Conservation (phyloP, 768 basidiomycete species). For the Dioszegia hungarica region DNA sequence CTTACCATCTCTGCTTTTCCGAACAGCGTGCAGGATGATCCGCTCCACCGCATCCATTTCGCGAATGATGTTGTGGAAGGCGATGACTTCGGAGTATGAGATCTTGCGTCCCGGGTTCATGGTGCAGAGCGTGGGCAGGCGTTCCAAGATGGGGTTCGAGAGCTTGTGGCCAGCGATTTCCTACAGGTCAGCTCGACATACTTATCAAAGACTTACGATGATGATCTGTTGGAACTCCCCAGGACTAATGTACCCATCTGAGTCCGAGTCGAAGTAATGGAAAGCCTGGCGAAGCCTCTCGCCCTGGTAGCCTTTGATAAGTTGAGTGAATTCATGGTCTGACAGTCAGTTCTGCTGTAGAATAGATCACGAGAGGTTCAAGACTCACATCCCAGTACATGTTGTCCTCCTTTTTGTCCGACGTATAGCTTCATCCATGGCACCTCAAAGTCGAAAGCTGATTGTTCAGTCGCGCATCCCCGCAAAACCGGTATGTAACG, state of each 20-base stretch:
- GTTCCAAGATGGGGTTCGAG: conserved; percentile 84
- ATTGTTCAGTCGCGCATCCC: neutral
- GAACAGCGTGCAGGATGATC: conserved; percentile 82
- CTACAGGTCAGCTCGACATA: conserved; percentile 38
- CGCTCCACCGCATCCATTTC: conserved; percentile 98
- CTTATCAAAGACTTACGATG: conserved; percentile 46
- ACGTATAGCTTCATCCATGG: conserved; percentile 96
- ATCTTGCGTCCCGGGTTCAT: conserved; percentile 83
- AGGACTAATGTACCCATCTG: conserved; percentile 88
- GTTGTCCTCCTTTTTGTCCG: conserved; percentile 83
- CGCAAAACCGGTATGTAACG: conserved; percentile 4
- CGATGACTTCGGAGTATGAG: conserved; percentile 92
- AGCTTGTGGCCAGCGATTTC: conserved; percentile 97
- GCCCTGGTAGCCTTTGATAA: conserved; percentile 98
- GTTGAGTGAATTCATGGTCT: conserved; percentile 96
- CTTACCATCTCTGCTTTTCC: conserved; percentile 86
- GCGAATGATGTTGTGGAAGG: conserved; percentile 82
- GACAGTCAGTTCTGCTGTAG: neutral
- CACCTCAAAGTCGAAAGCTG: conserved; percentile 86
- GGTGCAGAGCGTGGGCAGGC: conserved; percentile 85
- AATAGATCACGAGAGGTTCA: neutral
- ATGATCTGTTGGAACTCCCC: conserved; percentile 95
- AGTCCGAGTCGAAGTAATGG: conserved; percentile 79
- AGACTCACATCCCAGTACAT: conserved; percentile 81
- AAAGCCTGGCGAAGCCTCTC: conserved; percentile 96